Base-by-base conservation (phyloP, 345 rosid genomes). In the Mercurialis annua region DNA sequence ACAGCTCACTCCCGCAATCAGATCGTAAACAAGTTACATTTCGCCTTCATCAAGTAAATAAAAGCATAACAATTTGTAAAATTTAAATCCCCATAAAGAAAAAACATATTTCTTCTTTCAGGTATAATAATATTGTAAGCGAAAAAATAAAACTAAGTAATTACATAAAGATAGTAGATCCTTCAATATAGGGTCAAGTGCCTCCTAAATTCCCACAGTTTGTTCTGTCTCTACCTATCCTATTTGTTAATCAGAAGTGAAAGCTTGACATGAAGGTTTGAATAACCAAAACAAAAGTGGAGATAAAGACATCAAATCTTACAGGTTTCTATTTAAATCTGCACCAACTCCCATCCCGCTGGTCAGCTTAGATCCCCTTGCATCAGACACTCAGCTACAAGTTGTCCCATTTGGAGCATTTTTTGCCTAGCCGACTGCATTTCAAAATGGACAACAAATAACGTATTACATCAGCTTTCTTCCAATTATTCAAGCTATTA, bases 381-480 rank as follows among this genome's bases (percentile, higher is more conserved):
- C 53, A 81, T 84, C 73, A 92, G 66, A 71, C 87, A 87, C 76
- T 84, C 85, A 4, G 81, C 83, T 11, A 90, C 70, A 15, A 72
- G 77, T 65, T 63, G 81, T 81, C 84, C 83, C 81, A 90, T 64
- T 68, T 85, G 92, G 53, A 77, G 64, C 92, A 88, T 78, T 81
- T 85, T 86, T 73, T 75, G 83, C 78, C 76, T 85, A 2, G 92
- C 96, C 70, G 73, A 76, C 97, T 90, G 89, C 84, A 68, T 34
- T 66, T 54, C 64, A 65, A 69, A 23, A 7, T 63, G n/a, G 51
- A 64, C 31, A 66, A 73, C 26, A 44, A 70, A 65, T 56, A 20
- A 10, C 29, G 48, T 26, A 44, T 76, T 46, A 31, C 31, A 20
- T 30, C 33, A 55, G 20, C 18, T 56, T 42, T 40, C 56, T 23